These are phyloP conservation scores for Tetrapisispora fleetii DNA, from an alignment of 805 yeast genomes.

Conservation along the genomic window DNA sequence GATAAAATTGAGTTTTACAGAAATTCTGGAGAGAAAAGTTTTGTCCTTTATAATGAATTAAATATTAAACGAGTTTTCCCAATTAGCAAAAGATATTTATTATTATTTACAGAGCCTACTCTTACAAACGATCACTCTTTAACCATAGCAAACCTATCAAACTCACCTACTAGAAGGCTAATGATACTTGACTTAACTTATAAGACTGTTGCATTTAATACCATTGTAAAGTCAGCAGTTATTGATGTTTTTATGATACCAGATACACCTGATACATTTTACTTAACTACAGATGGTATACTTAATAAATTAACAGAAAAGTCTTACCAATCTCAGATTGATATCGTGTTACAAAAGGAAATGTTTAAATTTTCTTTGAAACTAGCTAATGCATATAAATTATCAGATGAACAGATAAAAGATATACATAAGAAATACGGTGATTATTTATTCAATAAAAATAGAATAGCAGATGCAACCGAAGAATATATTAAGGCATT, in stretches of 20 bases:
- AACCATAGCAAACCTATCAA: constrained; percentile 33
- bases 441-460: constrained; percentile 57
- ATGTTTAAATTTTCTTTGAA: constrained; percentile 63
- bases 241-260: constrained; percentile 42
- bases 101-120: constrained; percentile 46
- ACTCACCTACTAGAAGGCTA: background rate
- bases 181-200: constrained; percentile 55
- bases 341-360: constrained; percentile 57
- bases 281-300: constrained; percentile 68
- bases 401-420: constrained; percentile 19
- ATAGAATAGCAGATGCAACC: constrained; percentile 59
- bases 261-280: constrained; percentile 43
- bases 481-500: constrained; percentile 58
- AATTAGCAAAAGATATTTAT: constrained; percentile 44
- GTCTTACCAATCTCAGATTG: constrained; percentile 55
- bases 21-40: constrained; percentile 41
- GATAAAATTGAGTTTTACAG: constrained; percentile 59
- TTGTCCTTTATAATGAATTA: constrained; percentile 46
- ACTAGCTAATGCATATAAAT: constrained; percentile 39
- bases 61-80: constrained; percentile 39
- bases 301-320: constrained; percentile 61
- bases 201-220: constrained; percentile 59
- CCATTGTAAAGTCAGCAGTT: constrained; percentile 58
- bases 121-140: constrained; percentile 33
- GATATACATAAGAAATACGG: constrained; percentile 52